Evolutionary conservation across 2,329 filamentous ascomycete genomes (phyloP).

Genomic region (Zalaria obscura): DNA sequence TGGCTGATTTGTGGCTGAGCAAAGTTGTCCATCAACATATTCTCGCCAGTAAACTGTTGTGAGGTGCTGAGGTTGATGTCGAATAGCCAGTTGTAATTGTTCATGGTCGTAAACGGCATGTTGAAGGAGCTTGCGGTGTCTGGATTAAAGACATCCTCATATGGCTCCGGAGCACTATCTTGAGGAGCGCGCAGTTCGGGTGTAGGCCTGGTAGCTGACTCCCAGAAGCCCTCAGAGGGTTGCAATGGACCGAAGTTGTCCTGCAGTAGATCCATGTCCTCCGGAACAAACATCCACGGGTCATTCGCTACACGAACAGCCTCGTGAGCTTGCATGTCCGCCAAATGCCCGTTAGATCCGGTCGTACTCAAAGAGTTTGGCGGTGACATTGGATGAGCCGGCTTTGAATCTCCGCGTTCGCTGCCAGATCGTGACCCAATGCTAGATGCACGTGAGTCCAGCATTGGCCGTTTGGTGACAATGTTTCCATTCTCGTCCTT

Average conservation of each 20-base stretch:
- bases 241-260: neutral
- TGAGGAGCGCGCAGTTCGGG: neutral
- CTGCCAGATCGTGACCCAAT: constrained; percentile 7
- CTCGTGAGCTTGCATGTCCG: neutral
- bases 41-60: neutral
- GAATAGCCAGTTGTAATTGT: constrained; percentile 51
- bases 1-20: neutral
- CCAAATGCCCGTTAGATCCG: neutral
- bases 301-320: neutral
- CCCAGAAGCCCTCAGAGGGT: too few species aligned
- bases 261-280: neutral
- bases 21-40: neutral
- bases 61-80: constrained; percentile 15
- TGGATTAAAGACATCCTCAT: constrained; percentile 43
- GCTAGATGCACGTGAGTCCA: constrained; percentile 10
- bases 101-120: constrained; percentile 48
- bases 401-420: constrained; percentile 7
- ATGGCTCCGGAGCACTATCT: constrained; percentile 18
- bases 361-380: neutral
- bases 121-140: constrained; percentile 53
- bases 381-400: neutral
- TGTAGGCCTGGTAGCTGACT: neutral
- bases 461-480: constrained; percentile 27
- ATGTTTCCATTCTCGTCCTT: constrained; percentile 39
- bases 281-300: neutral